phyloP scores from a whole-genome alignment of 345 rosid genomes.

The Boechera divaricarpa region DNA sequence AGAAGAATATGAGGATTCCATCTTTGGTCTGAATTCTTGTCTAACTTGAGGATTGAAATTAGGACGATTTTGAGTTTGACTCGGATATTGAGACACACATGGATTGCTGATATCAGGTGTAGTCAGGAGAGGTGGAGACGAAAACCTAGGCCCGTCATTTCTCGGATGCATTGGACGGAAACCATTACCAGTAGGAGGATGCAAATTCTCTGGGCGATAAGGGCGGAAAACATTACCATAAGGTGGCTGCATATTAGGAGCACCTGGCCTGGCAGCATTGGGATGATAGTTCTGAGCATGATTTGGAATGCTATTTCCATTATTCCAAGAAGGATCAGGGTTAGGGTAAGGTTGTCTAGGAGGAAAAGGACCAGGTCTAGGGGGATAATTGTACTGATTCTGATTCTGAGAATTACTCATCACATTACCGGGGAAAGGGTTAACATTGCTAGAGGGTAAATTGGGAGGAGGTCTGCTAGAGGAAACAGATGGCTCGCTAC shows the following conservation, averaged over 20 bases:
- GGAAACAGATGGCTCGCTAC: conserved; percentile 44
- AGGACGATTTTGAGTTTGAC: conserved; percentile 49
- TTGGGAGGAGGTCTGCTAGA: conserved; percentile 41
- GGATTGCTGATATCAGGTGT: conserved; percentile 59
- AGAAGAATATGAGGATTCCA: conserved; percentile 34
- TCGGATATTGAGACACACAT: conserved; percentile 51
- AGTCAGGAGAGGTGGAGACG: conserved; percentile 45
- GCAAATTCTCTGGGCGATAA: conserved; percentile 47
- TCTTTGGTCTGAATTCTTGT: conserved; percentile 50
- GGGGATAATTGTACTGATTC: conserved; percentile 46
- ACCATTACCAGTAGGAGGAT: conserved; percentile 48
- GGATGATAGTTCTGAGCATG: conserved; percentile 50
- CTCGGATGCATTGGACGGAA: conserved; percentile 54
- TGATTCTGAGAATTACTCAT: conserved; percentile 49
- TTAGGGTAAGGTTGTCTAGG: conserved; percentile 46
- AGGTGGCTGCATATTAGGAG: conserved; percentile 48
- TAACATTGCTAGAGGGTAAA: conserved; percentile 49
- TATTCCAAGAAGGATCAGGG: conserved; percentile 50
- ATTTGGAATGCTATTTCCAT: conserved; percentile 44
- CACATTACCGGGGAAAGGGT: conserved; percentile 45
- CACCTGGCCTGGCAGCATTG: conserved; percentile 51
- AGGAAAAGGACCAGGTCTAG: conserved; percentile 51
- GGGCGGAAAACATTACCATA: conserved; percentile 45
- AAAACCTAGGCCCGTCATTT: conserved; percentile 50
- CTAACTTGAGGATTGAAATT: conserved; percentile 48